These are phyloP conservation scores for Phytophthora niederhauseri DNA, from an alignment of 352 stramenopile species.

Conservation along the genomic window DNA sequence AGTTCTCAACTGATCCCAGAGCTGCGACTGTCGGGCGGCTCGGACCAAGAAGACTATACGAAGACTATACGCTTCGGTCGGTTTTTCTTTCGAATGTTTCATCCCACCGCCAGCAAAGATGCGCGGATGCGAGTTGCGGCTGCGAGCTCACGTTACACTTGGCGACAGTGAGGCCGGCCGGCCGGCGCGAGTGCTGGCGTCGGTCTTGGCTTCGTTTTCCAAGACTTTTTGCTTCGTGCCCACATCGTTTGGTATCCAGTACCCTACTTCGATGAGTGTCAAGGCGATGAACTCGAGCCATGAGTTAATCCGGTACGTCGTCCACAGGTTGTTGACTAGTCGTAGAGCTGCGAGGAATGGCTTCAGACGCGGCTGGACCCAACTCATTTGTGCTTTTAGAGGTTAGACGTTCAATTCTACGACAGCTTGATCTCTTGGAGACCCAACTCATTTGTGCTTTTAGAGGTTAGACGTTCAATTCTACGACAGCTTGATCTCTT, in stretches of 20 bases:
- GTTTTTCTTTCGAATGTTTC: slow-evolving; percentile 17
- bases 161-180: neutral
- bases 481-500: slow-evolving; percentile 5
- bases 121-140: neutral
- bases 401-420: slow-evolving; percentile 2
- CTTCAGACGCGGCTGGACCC: neutral
- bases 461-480: neutral
- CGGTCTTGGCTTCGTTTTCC: neutral
- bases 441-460: no score
- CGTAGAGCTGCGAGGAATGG: neutral
- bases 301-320: neutral
- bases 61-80: slow-evolving; percentile 22
- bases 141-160: neutral
- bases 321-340: slow-evolving; percentile 1
- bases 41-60: slow-evolving; percentile 13
- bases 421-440: slow-evolving; percentile 1
- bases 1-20: slow-evolving; percentile 14
- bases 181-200: no score
- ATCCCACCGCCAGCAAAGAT: slow-evolving; percentile 6
- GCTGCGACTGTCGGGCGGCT: slow-evolving; percentile 8
- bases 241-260: neutral
- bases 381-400: neutral
- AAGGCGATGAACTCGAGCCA: neutral
- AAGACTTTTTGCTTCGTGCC: neutral
- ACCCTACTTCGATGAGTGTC: neutral